These are phyloP conservation scores for Trametopsis cervina DNA, from an alignment of 768 basidiomycete genomes.

Conservation along the genomic window DNA sequence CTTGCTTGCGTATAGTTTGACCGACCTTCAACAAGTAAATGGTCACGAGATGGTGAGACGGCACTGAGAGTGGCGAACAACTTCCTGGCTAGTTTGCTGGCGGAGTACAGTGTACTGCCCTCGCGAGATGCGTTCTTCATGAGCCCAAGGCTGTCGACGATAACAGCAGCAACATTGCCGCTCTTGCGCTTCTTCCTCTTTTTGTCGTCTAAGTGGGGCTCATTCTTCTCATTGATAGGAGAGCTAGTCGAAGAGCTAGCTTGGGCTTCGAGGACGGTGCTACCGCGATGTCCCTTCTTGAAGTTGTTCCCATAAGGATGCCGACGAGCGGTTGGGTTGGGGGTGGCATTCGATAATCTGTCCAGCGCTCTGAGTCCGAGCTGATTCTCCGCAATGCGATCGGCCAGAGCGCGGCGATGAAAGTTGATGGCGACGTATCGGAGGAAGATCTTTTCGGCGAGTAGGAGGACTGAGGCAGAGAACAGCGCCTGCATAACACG, in stretches of 20 bases:
- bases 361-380: constrained; percentile 66
- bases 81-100: constrained; percentile 60
- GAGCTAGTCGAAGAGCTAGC: constrained; percentile 18
- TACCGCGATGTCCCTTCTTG: constrained; percentile 35
- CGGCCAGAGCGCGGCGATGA: constrained; percentile 68
- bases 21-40: constrained; percentile 63
- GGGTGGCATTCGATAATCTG: constrained; percentile 60
- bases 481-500: constrained; percentile 62
- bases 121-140: constrained; percentile 52
- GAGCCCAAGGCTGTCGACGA: constrained; percentile 53
- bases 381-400: constrained; percentile 64
- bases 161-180: constrained; percentile 55
- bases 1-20: not conserved
- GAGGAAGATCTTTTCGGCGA: constrained; percentile 54
- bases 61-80: constrained; percentile 57
- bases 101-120: constrained; percentile 53
- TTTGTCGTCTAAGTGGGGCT: constrained; percentile 9
- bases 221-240: constrained; percentile 10
- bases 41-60: constrained; percentile 49
- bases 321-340: constrained; percentile 30
- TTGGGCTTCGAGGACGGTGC: not conserved
- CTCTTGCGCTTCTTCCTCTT: constrained; percentile 25
- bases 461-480: constrained; percentile 34
- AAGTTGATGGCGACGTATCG: constrained; percentile 78
- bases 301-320: constrained; percentile 25